These are phyloP conservation scores for Clarireedia paspali DNA, from an alignment of 2,329 filamentous ascomycete genomes.

Conservation along the genomic window DNA sequence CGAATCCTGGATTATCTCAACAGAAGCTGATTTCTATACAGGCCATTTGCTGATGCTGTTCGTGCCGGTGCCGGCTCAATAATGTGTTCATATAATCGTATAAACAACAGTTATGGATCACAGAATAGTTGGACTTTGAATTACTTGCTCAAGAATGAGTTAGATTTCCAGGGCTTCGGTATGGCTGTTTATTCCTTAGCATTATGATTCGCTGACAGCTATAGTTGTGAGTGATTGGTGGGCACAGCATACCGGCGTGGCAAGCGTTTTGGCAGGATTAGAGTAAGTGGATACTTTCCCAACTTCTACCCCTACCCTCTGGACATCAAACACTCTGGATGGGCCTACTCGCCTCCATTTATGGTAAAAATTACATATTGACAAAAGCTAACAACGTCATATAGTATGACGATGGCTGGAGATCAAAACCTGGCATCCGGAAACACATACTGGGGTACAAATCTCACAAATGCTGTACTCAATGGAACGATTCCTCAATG, in stretches of 20 bases:
- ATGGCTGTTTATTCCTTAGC: slow-evolving; percentile 42
- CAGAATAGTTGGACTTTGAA: slow-evolving; percentile 74
- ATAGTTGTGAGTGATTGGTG: slow-evolving; percentile 73
- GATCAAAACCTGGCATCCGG: slow-evolving; percentile 72
- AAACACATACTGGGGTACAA: slow-evolving; percentile 61
- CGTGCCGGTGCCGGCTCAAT: slow-evolving; percentile 70
- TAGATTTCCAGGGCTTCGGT: slow-evolving; percentile 73
- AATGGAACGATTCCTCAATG: slow-evolving; percentile 86
- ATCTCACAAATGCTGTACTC: slow-evolving; percentile 77
- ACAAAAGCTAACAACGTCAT: slow-evolving; percentile 33
- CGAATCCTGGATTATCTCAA: slow-evolving; percentile 35
- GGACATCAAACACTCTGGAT: too few species aligned
- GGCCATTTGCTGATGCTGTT: slow-evolving; percentile 50
- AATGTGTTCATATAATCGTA: slow-evolving; percentile 79
- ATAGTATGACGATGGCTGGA: slow-evolving; percentile 81
- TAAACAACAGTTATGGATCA: slow-evolving; percentile 75
- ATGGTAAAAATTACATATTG: slow-evolving; percentile 23
- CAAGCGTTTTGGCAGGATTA: slow-evolving; percentile 23
- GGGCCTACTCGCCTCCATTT: not conserved
- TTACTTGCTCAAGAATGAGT: slow-evolving; percentile 67
- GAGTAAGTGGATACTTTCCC: slow-evolving; percentile 29
- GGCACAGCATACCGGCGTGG: slow-evolving; percentile 33
- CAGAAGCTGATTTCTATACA: slow-evolving; percentile 51
- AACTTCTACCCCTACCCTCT: not conserved
- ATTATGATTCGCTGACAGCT: too few species aligned